Evolutionary conservation across 768 basidiomycete genomes (phyloP).

Genomic region (Phaeotremella fagi): DNA sequence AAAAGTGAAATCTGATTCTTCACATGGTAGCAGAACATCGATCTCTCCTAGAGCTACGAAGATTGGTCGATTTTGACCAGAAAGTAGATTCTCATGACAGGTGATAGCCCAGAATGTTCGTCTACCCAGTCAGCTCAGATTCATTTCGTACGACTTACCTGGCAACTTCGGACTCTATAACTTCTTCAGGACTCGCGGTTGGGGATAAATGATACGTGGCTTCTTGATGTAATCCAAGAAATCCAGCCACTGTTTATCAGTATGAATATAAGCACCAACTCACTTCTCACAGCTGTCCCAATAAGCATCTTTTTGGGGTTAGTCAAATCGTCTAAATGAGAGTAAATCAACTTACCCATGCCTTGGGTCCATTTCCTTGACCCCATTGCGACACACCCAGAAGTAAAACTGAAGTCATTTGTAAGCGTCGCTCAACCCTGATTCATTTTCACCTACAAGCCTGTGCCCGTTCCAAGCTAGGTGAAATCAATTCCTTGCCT

Average conservation of each 20-base stretch:
- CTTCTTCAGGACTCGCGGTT: constrained; percentile 5
- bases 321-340: neutral
- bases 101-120: constrained; percentile 18
- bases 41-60: constrained; percentile 11
- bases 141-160: constrained; percentile 3
- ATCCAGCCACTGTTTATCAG: constrained; percentile 9
- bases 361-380: constrained; percentile 17
- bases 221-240: constrained; percentile 14
- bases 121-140: neutral
- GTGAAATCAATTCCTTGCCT: constrained; percentile 10
- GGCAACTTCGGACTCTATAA: constrained; percentile 15
- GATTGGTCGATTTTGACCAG: constrained; percentile 15
- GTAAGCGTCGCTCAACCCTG: neutral
- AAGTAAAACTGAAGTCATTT: constrained; percentile 5
- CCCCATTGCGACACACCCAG: constrained; percentile 17
- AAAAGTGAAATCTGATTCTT: constrained; percentile 20
- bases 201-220: constrained; percentile 11
- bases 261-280: neutral
- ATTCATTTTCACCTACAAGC: constrained; percentile 10
- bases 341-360: constrained; percentile 8
- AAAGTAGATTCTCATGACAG: constrained; percentile 15
- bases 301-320: constrained; percentile 11
- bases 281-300: constrained; percentile 16
- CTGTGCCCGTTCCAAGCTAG: constrained; percentile 17
- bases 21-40: constrained; percentile 15